Base-by-base conservation (phyloP, 2,329 filamentous ascomycete genomes). In the Hymenotorrendiella dingleyae region DNA sequence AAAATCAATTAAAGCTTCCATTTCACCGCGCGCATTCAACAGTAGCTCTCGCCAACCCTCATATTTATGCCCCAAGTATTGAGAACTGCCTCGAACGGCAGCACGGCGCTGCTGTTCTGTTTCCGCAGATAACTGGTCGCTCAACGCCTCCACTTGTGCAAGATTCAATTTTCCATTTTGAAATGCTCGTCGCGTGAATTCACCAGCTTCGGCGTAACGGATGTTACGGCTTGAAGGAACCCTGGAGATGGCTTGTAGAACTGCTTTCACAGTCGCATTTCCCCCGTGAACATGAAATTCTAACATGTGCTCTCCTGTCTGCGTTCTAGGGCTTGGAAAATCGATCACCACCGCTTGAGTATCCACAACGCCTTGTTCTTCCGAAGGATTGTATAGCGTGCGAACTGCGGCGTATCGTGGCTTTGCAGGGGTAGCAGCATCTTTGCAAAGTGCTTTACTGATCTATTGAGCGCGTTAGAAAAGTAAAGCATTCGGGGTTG, bases 1-100 rank as follows among this genome's bases (percentile, higher is more conserved):
- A 62, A 98, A 98, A 64, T 98, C 93, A 48, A 98, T 97, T 53
- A 98, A 67, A 0, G 93, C 93, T 65, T 98, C 93, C 28, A 98
- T 73, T 66, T 97, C 90, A 8, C 88, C 93, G 2, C 93, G 79
- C 8, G 90, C 90, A 49, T 84, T 74, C 6, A 97, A 70, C 14
- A 98, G 67, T 51, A 80, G 72, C 50, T 77, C 69, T 20, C 91
- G 80, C 93, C 93, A 98, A 8, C 58, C 57, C 54, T 96, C 89
- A 62, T 98, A 98, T 14, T 80, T 80, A 46, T 73, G 72, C 0
- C 86, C 80, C 10, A 96, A 70, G 0, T 72, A 66, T 17, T 82
- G 82, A 3, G 80, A 84, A 22, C 80, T 80, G 6, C 89, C 89
- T 4, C 85, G 80, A 1, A 96, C 82, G 1, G 91, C 90, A 2